Evolutionary conservation across 2,329 filamentous ascomycete species (phyloP), one percentile per base, ranked within the genome.

Genomic region (Nothophoma quercina): DNA sequence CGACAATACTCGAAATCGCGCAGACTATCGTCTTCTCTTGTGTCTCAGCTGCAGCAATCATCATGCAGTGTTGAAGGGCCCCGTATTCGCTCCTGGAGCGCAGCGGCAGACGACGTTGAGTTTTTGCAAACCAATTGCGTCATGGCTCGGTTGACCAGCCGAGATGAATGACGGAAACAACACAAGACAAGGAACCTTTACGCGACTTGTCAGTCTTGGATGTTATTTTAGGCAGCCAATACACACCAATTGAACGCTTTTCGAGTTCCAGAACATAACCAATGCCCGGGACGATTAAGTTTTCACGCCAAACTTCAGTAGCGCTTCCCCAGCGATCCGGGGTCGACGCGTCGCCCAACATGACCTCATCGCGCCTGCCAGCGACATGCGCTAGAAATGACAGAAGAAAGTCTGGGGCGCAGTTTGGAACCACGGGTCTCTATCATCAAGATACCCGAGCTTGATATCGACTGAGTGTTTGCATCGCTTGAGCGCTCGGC

Each of bases 71-170:
- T 9, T 21, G 6, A 2, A 40, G 0, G 8, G 15, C n/a, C 6
- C n/a, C 15, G 63, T 67, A 67, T 63, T 65, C 60, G 43, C 55
- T 39, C 34, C 34, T 48, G 40, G 49, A 41, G 55, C 63, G 35
- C 15, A 15, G 36, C 30, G 30, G 30, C 36, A 25, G 18, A 4
- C 13, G 39, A 28, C 32, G 25, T 50, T 33, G 28, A 22, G 41
- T 18, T 18, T 40, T 33, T 18, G 22, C 35, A 36, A 23, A 33
- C 19, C 6, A 19, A n/a, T 39, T 54, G 44, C 51, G 33, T 54
- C 44, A 49, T 45, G n/a, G 19, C 44, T 28, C 51, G 44, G 34
- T 45, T n/a, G 38, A 40, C 19, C 22, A 44, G 50, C 50, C 43
- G 44, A 54, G 33, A 39, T 26, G 22, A 26, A 33, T 33, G 43